Evolutionary conservation across 192 early-diverging fungal species (phyloP), one percentile per base, ranked within the genome.

Genomic region (Rhizoclosmatium sp.): DNA sequence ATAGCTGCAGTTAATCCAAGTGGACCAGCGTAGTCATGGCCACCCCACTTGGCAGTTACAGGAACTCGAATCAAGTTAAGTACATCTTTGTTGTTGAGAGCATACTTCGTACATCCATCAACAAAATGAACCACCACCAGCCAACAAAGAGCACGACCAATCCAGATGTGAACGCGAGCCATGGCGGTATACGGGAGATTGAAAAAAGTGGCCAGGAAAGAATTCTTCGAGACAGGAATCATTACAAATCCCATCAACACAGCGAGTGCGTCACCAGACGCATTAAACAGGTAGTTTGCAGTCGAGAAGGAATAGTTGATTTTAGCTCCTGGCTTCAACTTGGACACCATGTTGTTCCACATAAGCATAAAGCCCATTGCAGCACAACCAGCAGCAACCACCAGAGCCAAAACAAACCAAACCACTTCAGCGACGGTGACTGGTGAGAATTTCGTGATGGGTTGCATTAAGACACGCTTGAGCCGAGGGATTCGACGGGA

Each of bases 191-290:
- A 82, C 1, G 81, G 81, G 19, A 82, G 60, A 40, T 78, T 56
- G 44, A 78, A 47, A 66, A 78, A 78, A 1, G 69, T 46, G 41
- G 76, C 81, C 7, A 82, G 40, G 56, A 60, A 54, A 0, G 60
- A 66, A 70, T 82, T 62, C 54, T 78, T 76, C 23, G 76, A 78
- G 51, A 78, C 64, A 16, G 76, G 81, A 2, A 82, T 59, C 19
- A 78, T 42, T 4, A 82, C 59, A 70, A 78, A 78, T n/a, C 81
- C 81, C 21, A 82, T 62, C 42, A 82, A 58, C 5, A 78, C 16
- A 42, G 76, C 46, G 9, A 82, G 45, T 41, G 61, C 44, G 59
- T 72, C 61, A 1, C 81, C 81, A n/a, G 46, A 41, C 23, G 70
- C 59, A 48, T 67, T 47, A 19, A 72, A 60, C 14, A 62, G 51